These are phyloP conservation scores for Moesziomyces sp. DNA, from an alignment of 1,284 basidiomycete species.

Conservation along the genomic window DNA sequence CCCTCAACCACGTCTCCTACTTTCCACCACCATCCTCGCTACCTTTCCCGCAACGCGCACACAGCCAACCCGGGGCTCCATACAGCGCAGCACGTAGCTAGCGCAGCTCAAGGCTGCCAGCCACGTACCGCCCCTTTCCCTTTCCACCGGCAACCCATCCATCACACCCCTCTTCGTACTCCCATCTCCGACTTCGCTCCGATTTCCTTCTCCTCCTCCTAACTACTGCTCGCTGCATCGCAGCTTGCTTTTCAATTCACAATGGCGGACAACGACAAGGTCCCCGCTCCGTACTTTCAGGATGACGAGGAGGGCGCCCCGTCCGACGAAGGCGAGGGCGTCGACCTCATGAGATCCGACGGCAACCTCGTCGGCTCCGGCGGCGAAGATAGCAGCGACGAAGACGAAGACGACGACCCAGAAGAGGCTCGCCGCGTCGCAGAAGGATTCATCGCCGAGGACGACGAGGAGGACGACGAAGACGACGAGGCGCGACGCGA, in stretches of 20 bases:
- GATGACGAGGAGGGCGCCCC: constrained; percentile 51
- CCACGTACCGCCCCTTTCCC: background rate
- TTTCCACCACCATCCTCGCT: background rate
- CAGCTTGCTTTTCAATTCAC: background rate
- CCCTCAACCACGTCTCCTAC: too few relatives aligned
- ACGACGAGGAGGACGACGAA: constrained; percentile 63
- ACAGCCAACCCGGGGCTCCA: background rate
- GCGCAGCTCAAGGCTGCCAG: background rate
- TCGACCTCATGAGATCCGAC: constrained; percentile 61
- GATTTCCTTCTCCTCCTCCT: background rate
- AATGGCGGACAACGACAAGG: constrained; percentile 44
- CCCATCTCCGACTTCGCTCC: background rate
- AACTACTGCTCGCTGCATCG: background rate
- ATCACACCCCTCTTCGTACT: background rate
- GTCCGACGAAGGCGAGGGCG: constrained; percentile 59
- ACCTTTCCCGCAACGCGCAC: background rate
- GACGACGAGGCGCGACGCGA: constrained; percentile 76
- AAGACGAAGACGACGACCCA: constrained; percentile 66
- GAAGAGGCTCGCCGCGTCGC: constrained; percentile 65
- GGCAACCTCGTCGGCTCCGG: constrained; percentile 61
- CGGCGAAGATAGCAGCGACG: constrained; percentile 58
- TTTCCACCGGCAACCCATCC: background rate
- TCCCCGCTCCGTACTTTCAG: constrained; percentile 45
- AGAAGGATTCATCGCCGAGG: constrained; percentile 66
- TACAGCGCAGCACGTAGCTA: background rate